phyloP scores from a whole-genome alignment of 192 early-diverging fungal species.

The Spizellomyces punctatus region DNA sequence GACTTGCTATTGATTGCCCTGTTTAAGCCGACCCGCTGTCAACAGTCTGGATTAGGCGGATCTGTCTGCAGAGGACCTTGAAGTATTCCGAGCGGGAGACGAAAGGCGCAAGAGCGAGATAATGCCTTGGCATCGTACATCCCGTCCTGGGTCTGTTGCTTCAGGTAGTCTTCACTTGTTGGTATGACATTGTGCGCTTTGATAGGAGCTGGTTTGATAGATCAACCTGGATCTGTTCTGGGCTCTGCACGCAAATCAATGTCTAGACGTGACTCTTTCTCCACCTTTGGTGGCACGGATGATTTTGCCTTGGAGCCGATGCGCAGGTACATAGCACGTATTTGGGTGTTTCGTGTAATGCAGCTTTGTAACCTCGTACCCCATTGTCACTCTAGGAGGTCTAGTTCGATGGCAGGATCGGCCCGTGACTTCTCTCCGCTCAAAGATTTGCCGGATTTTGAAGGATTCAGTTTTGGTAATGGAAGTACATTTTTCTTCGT shows the following conservation, averaged over 20 bases:
- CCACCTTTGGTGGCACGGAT: too few species aligned
- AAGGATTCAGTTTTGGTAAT: background rate
- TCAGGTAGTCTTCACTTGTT: constrained; percentile 9
- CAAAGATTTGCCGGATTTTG: constrained; percentile 8
- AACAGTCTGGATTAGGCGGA: too few species aligned
- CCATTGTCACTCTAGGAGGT: background rate
- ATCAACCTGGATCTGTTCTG: too few species aligned
- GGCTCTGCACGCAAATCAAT: too few species aligned
- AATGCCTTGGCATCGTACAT: constrained; percentile 30
- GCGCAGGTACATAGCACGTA: too few species aligned
- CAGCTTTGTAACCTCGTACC: too few species aligned
- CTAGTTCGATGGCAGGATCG: background rate
- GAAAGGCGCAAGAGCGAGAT: constrained; percentile 31
- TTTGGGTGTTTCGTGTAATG: too few species aligned
- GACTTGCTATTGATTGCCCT: too few species aligned
- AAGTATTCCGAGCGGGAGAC: constrained; percentile 22
- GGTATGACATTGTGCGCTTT: background rate
- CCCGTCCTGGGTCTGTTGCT: constrained; percentile 28
- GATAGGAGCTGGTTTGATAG: too few species aligned
- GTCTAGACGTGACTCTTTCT: too few species aligned
- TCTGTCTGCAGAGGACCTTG: background rate
- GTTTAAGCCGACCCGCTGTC: too few species aligned
- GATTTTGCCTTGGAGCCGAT: too few species aligned
- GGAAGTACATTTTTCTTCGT: background rate
- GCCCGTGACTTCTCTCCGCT: constrained; percentile 4